These are phyloP conservation scores for Actinidia arguta DNA, from an alignment of 179 eudicot species.

Conservation along the genomic window DNA sequence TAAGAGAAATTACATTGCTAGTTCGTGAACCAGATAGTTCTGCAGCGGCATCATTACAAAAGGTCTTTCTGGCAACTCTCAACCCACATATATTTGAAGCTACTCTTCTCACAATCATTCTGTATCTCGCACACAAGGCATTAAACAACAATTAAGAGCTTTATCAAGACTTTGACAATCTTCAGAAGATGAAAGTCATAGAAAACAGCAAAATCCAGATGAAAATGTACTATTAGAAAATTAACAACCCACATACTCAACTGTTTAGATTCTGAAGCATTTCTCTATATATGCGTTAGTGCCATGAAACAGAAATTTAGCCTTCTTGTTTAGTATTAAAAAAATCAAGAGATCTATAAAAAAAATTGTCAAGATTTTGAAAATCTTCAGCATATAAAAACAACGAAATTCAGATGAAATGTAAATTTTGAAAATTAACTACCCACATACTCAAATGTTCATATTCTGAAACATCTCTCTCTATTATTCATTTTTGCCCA, in stretches of 20 bases:
- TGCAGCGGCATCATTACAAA: conserved; percentile 37
- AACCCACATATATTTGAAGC: conserved; percentile 22
- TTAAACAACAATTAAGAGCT: neutral
- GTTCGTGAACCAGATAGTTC: conserved; percentile 30
- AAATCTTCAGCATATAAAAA: no score
- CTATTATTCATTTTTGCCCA: neutral
- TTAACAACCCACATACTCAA: no score
- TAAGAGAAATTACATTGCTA: conserved; percentile 23
- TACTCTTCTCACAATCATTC: conserved; percentile 38
- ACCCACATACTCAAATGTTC: no score
- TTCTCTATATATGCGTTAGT: neutral
- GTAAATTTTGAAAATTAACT: neutral
- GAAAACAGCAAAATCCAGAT: neutral
- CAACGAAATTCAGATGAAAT: neutral
- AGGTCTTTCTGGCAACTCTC: conserved; percentile 29
- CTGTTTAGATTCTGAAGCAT: neutral
- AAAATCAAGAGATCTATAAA: no score
- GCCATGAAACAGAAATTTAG: no score
- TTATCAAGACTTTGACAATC: neutral
- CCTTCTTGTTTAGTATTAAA: no score
- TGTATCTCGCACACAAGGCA: conserved; percentile 17
- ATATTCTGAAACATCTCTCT: neutral
- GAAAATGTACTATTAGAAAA: neutral
- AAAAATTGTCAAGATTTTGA: no score
- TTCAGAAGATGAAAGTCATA: neutral